Base-by-base conservation (phyloP, 495 filamentous ascomycete genomes). In the Platismatia glauca region DNA sequence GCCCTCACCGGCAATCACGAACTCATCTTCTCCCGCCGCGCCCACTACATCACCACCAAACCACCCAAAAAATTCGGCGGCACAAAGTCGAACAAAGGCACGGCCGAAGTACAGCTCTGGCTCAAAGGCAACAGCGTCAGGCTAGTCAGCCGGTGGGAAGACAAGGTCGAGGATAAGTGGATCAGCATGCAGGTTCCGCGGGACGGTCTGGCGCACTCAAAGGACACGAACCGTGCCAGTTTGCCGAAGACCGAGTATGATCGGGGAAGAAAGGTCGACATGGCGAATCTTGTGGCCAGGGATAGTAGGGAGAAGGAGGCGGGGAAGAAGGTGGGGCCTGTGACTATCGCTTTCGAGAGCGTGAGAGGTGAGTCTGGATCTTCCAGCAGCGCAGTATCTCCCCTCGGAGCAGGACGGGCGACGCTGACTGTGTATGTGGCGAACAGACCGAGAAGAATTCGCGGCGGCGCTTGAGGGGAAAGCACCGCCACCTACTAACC, bases 101-200 rank as follows among this genome's bases (percentile, higher is more conserved):
- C 57, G 11, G 68, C 74, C 0, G 71, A 75, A 34, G 60, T 74
- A 1, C 73, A 78, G 62, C 58, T 78, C 13, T 77, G 75, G 75
- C 69, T 57, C 15, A 64, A 60, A 55, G 50, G 58, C 22, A 57
- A 59, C 7, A 50, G 29, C 15, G 50, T 59, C 0, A 9, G 58
- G n/a, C 41, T 67, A 16, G 50, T 65, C n/a, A 53, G 71, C 0
- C 70, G 75, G 11, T 76, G 75, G 75, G 65, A 68, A 18, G 71
- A 72, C 20, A 62, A 66, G n/a, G 60, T 74, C 24, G 66, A 67
- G 13, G 71, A 77, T 41, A 73, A 64, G 57, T 76, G 75, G 75
- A 57, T 76, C 7, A 76, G 71, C 0, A 64, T 76, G 57, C 38
- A 68, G 57, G 18, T 68, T 62, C n/a, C 63, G 22, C 20, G 50